phyloP scores from a whole-genome alignment of 768 basidiomycete species.

The Lentinula sp. region DNA sequence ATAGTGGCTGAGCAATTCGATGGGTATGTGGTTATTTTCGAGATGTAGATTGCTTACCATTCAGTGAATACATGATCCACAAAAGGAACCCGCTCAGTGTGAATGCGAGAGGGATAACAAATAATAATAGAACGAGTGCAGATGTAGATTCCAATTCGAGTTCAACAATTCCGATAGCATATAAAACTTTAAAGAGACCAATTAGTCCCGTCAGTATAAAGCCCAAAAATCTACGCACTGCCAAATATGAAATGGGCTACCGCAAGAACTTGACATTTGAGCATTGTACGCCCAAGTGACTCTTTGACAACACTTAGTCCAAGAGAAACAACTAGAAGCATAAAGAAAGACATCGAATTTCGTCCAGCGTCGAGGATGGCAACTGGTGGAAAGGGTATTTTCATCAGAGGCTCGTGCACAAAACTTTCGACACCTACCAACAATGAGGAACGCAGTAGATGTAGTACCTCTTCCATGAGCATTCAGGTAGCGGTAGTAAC shows the following conservation, averaged over 20 bases:
- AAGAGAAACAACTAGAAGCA: conserved; percentile 87
- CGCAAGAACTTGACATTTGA: conserved; percentile 75
- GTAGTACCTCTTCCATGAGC: conserved; percentile 70
- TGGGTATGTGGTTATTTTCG: neutral
- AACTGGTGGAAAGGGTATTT: conserved; percentile 35
- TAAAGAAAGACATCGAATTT: conserved; percentile 92
- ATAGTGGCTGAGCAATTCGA: conserved; percentile 64
- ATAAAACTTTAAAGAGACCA: conserved; percentile 51
- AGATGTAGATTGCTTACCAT: conserved; percentile 44
- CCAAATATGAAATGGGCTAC: conserved; percentile 90
- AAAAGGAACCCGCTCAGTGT: conserved; percentile 93
- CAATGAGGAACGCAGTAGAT: conserved; percentile 87
- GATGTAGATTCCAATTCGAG: conserved; percentile 89
- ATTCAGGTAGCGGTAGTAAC: conserved; percentile 94
- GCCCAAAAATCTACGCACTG: conserved; percentile 44
- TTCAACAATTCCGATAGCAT: conserved; percentile 92
- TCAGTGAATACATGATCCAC: conserved; percentile 92
- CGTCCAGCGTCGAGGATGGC: conserved; percentile 94
- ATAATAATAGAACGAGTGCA: conserved; percentile 74
- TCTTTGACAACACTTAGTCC: conserved; percentile 92
- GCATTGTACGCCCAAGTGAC: conserved; percentile 79
- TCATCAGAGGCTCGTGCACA: neutral
- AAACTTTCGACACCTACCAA: conserved; percentile 46
- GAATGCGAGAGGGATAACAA: conserved; percentile 92
- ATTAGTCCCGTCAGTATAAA: neutral